Evolutionary conservation across 1,139 yeast genomes (phyloP).

Genomic region (Geotrichum carabidarum): DNA sequence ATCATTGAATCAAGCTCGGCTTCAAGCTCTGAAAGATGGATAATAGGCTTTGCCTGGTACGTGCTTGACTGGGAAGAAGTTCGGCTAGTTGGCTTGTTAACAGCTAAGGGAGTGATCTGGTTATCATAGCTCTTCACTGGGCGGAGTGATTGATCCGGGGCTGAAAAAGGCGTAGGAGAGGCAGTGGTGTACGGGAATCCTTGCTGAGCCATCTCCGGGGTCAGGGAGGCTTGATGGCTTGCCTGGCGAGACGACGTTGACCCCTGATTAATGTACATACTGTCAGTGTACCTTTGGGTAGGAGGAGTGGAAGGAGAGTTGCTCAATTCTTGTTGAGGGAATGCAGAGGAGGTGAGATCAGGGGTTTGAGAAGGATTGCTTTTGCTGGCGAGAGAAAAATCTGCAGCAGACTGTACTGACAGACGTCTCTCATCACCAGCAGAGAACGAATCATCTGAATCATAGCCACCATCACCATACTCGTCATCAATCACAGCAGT

Average conservation of each 20-base stretch:
- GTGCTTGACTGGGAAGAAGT: background rate
- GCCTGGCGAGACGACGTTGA: background rate
- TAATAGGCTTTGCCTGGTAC: background rate
- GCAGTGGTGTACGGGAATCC: background rate
- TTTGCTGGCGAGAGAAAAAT: background rate
- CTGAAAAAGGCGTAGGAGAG: background rate
- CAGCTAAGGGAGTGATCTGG: slow-evolving; percentile 6
- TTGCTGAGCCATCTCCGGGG: background rate
- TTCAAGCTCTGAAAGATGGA: slow-evolving; percentile 5
- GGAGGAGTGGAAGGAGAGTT: no score
- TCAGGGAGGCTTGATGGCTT: background rate
- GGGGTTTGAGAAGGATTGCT: background rate
- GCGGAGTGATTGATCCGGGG: background rate
- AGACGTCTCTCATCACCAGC: slow-evolving; percentile 17
- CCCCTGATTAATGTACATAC: no score
- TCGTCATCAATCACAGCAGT: background rate
- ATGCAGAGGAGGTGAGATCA: background rate
- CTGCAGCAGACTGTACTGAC: slow-evolving; percentile 10
- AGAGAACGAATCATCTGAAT: slow-evolving; percentile 19
- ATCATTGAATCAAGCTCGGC: slow-evolving; percentile 13
- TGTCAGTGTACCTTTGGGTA: no score
- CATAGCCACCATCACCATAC: slow-evolving; percentile 10
- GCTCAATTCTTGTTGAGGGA: no score
- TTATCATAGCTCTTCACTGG: slow-evolving; percentile 5
- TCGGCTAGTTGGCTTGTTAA: background rate